Conservation (phyloP, 192 early-diverging fungal genomes). For the Powellomyces hirtus region DNA sequence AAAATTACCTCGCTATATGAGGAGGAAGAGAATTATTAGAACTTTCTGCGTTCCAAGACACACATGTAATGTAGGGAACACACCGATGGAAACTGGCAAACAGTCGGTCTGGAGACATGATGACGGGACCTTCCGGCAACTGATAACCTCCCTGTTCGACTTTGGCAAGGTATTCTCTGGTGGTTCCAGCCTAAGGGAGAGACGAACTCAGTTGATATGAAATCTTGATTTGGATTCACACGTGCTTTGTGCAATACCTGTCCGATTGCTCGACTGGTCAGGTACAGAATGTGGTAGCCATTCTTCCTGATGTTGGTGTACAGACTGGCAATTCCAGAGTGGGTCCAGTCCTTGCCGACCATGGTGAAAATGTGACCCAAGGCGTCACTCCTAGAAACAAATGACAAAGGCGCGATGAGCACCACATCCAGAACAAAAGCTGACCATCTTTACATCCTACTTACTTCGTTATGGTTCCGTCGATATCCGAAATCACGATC, state of each 20-base stretch:
- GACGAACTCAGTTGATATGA: no score
- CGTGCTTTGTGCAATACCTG: conserved; percentile 64
- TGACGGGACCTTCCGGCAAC: conserved; percentile 90
- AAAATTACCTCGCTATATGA: conserved; percentile 96
- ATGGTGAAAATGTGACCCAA: conserved; percentile 96
- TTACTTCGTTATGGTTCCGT: conserved; percentile 95
- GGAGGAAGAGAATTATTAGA: conserved; percentile 18
- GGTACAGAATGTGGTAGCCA: conserved; percentile 91
- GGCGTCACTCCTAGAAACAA: conserved; percentile 68
- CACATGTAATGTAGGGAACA: conserved; percentile 32
- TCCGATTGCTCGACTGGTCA: conserved; percentile 94
- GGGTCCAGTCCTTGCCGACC: conserved; percentile 98
- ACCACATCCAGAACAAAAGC: not conserved
- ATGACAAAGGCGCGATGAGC: not conserved
- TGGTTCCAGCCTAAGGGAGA: no score
- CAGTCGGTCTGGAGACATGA: conserved; percentile 93
- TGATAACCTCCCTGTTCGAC: conserved; percentile 86
- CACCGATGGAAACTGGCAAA: conserved; percentile 89
- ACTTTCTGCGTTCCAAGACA: not conserved
- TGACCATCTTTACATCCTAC: conserved; percentile 18
- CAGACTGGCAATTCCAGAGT: conserved; percentile 91
- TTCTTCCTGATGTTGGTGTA: conserved; percentile 93
- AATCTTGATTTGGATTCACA: conserved; percentile 10
- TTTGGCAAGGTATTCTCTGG: conserved; percentile 85
- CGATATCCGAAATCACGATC: conserved; percentile 96